Evolutionary conservation across 768 basidiomycete species (phyloP).

Genomic region (Phylloporus sp.): DNA sequence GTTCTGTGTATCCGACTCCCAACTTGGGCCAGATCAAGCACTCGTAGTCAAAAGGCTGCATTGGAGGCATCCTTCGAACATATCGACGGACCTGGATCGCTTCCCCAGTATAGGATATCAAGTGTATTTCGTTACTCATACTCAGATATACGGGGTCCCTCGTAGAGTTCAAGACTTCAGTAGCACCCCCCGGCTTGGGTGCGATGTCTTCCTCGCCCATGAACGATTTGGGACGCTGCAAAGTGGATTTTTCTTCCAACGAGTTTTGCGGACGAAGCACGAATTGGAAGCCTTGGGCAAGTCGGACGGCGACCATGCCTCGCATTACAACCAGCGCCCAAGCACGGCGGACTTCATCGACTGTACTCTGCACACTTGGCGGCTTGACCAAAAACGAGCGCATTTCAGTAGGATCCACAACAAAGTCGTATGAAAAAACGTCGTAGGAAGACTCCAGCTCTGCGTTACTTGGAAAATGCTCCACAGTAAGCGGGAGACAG

Average conservation of each 20-base stretch:
- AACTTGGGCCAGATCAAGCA: slow-evolving; percentile 93
- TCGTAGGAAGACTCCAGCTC: slow-evolving; percentile 77
- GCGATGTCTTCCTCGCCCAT: slow-evolving; percentile 48
- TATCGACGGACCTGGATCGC: slow-evolving; percentile 84
- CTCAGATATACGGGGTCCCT: slow-evolving; percentile 81
- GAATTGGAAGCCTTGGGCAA: slow-evolving; percentile 95
- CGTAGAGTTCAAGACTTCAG: slow-evolving; percentile 57
- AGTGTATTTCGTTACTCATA: slow-evolving; percentile 93
- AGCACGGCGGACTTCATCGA: slow-evolving; percentile 56
- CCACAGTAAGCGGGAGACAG: slow-evolving; percentile 86
- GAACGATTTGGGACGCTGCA: slow-evolving; percentile 54
- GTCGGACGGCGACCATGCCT: slow-evolving; percentile 87
- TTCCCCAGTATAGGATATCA: slow-evolving; percentile 87
- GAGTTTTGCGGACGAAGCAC: slow-evolving; percentile 49
- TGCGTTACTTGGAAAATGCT: slow-evolving; percentile 72
- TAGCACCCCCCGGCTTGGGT: slow-evolving; percentile 57
- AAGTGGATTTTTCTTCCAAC: slow-evolving; percentile 31
- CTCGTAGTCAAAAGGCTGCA: slow-evolving; percentile 67
- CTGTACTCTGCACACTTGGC: slow-evolving; percentile 41
- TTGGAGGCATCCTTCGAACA: slow-evolving; percentile 65
- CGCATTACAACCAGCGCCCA: slow-evolving; percentile 84
- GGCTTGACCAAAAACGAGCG: slow-evolving; percentile 80
- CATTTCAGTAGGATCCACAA: slow-evolving; percentile 80
- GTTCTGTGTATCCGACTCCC: slow-evolving; percentile 80
- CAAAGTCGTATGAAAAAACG: slow-evolving; percentile 83